Percentiles rank a stretch among this genome's conserved stretches.
Conservation (phyloP, 2,329 filamentous ascomycete species). For the Penicillium paneum region DNA sequence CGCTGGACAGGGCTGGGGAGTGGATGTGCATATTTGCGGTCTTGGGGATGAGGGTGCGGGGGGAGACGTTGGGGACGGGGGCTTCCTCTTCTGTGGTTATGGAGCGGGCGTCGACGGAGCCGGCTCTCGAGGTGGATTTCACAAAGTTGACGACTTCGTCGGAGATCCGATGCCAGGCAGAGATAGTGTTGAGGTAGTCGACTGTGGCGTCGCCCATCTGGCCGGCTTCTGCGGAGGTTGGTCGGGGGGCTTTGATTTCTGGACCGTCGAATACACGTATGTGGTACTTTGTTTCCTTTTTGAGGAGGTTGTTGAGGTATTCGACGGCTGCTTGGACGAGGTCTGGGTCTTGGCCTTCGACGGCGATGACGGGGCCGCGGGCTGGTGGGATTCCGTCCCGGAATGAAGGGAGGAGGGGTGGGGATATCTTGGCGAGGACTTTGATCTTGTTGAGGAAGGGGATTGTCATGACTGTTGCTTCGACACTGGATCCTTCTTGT, state of each 20-base stretch:
- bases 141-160: conserved; percentile 64
- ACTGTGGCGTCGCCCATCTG: conserved; percentile 47
- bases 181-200: conserved; percentile 65
- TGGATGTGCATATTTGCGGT: conserved; percentile 29
- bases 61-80: conserved; percentile 27
- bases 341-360: conserved; percentile 69
- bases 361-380: conserved; percentile 75
- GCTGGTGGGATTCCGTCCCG: conserved; percentile 34
- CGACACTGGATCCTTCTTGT: conserved; percentile 50
- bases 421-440: conserved; percentile 71
- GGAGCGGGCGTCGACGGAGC: conserved; percentile 12
- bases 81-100: conserved; percentile 18
- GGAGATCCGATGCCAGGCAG: conserved; percentile 72
- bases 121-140: conserved; percentile 32
- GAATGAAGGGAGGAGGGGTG: conserved; percentile 53
- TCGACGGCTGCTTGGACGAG: conserved; percentile 64
- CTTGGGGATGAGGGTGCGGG: conserved; percentile 34
- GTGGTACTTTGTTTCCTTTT: conserved; percentile 51
- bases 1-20: conserved; percentile 30
- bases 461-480: conserved; percentile 72
- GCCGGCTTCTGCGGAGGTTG: conserved; percentile 22
- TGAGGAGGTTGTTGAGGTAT: conserved; percentile 57
- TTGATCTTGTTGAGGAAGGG: conserved; percentile 72
- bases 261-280: conserved; percentile 52
- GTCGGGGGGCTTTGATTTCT: conserved; percentile 25